Percentiles rank a stretch among this genome's conserved stretches.
Evolutionary conservation across 2,329 filamentous ascomycete species (phyloP).

Genomic region (Hyphodiscus sp.): DNA sequence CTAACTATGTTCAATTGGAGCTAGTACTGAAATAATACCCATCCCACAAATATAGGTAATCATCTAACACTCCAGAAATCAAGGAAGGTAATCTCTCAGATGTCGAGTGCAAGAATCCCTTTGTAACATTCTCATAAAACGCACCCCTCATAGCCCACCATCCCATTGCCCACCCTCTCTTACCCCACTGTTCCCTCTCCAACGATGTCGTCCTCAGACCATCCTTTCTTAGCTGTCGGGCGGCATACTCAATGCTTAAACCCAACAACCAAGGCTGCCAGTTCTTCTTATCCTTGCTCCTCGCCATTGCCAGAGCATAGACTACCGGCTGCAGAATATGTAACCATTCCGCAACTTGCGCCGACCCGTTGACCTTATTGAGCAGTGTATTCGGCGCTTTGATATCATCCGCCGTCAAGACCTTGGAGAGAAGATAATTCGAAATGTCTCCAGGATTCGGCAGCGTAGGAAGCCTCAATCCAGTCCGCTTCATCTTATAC

Average conservation of each 20-base stretch:
- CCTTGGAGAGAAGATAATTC: constrained; percentile 79
- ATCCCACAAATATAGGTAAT: constrained; percentile 98
- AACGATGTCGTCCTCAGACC: constrained; percentile 66
- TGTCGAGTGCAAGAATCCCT: constrained; percentile 58
- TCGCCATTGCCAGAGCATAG: constrained; percentile 76
- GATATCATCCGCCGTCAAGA: constrained; percentile 93
- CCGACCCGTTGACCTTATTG: constrained; percentile 69
- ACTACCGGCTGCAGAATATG: constrained; percentile 85
- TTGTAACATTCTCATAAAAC: constrained; percentile 89
- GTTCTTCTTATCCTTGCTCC: constrained; percentile 61
- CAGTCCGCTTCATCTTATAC: constrained; percentile 94
- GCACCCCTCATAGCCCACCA: constrained; percentile 98
- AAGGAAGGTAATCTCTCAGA: constrained; percentile 47
- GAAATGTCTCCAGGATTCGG: constrained; percentile 79
- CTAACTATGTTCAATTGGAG: constrained; percentile 18
- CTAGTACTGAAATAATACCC: constrained; percentile 75
- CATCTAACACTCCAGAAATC: constrained; percentile 79
- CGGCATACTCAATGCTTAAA: constrained; percentile 76
- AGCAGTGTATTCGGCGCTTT: constrained; percentile 82
- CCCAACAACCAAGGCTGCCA: constrained; percentile 93
- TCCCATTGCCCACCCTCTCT: constrained; percentile 80
- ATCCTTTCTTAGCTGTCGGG: constrained; percentile 71
- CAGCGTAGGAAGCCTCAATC: constrained; percentile 74
- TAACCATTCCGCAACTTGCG: constrained; percentile 77
- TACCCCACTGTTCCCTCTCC: constrained; percentile 83